A percentile compares a stretch with the other conserved stretches of the same genome.
Conservation (phyloP, 2,329 filamentous ascomycete species). For the Gnomoniopsis smithogilvyi region DNA sequence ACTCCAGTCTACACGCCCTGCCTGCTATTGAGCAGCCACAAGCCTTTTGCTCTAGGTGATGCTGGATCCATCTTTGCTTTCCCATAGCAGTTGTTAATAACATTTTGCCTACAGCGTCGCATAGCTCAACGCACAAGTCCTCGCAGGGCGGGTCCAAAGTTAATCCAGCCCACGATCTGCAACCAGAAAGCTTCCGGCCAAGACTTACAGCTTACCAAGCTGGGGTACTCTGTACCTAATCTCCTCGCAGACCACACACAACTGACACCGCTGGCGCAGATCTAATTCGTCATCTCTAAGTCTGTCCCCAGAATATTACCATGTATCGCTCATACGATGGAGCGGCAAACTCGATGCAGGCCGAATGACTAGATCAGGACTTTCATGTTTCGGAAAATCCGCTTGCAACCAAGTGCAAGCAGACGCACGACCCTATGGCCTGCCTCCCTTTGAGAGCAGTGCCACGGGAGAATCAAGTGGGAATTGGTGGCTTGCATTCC, state of each 20-base stretch:
- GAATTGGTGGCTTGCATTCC: constrained; percentile 5
- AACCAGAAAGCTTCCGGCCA: background rate
- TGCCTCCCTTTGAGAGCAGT: background rate
- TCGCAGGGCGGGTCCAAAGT: background rate
- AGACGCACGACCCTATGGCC: background rate
- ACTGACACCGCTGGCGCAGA: background rate
- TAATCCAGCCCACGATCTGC: background rate
- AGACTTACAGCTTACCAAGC: background rate
- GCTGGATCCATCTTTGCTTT: background rate
- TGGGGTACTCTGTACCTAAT: background rate
- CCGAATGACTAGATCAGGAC: too few relatives aligned
- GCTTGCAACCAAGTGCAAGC: background rate
- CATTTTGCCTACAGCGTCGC: background rate
- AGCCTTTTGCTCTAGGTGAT: background rate
- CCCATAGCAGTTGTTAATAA: background rate
- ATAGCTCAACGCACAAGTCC: background rate
- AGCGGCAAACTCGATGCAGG: too few relatives aligned
- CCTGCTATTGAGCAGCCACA: background rate
- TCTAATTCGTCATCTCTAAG: background rate
- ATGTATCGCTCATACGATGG: too few relatives aligned
- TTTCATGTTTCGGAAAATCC: too few relatives aligned
- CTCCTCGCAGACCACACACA: background rate
- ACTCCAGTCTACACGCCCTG: background rate
- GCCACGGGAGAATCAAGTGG: constrained; percentile 2
- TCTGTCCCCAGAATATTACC: background rate